Base-by-base conservation (phyloP, 192 early-diverging fungal species). In the Jimgerdemannia lactiflua region DNA sequence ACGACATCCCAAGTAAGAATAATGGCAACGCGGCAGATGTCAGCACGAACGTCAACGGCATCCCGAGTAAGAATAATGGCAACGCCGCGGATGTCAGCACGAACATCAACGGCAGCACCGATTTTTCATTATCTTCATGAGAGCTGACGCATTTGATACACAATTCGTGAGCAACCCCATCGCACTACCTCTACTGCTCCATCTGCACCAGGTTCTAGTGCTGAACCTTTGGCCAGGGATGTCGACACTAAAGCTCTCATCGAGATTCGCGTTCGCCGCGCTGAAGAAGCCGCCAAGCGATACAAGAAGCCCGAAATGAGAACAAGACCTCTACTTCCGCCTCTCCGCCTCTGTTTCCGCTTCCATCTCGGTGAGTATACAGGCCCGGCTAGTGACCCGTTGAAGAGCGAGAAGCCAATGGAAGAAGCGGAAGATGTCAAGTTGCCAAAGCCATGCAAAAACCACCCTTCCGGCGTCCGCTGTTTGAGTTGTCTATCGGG, bases 401-500 rank as follows among this genome's bases (percentile, higher is more conserved):
- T 70, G 9, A 17, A 42, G 43, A 76, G 6, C 54, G 64, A n/a
- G 42, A 29, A 29, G 1, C 29, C 29, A 29, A 29, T 29, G 29
- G 49, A 59, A 10, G 49, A 59, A 59, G 75, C 29, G 29, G 29
- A 29, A 29, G 0, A 71, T 8, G 39, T 3, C 2, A 39, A 76
- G 44, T 17, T 69, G 43, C 14, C 70, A 65, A 71, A 71, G 64
- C 75, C 75, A 76, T 76, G 75, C 43, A 76, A 70, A 70, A 76
- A 71, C 66, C 69, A 76, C 41, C 11, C 75, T 18, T 43, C 70
- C 2, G 70, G 70, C 64, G 70, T 76, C 39, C 75, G 70, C 43
- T 76, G 75, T 39, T 76, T 76, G 39, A 39, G 75, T 76, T 76
- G 75, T 76, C 44, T 76, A 40, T 7, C 42, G 29, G 70, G 70